Base-by-base conservation (phyloP, 257 asterid species). In the Nyctanthes arbortristis region DNA sequence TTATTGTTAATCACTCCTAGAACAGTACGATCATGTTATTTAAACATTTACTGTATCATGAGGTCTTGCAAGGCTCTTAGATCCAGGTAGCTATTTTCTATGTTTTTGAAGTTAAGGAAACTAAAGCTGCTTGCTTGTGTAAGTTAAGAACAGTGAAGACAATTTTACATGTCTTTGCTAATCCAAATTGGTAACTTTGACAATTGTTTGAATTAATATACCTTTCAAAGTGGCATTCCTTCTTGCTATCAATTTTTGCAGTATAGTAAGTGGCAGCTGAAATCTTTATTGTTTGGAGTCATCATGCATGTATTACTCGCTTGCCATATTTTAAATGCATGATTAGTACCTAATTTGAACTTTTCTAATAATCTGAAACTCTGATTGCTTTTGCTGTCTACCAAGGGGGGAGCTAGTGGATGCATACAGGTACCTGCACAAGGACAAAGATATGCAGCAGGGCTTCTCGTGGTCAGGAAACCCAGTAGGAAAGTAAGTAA, bases 391-490 rank as follows among this genome's bases (percentile, higher is more conserved):
- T 10, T 61, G 60, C 57, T 30, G 61, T 74, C 16, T 22, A 14
- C 57, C 29, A 82, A 91, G 97, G 80, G 99, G 96, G 40, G 79
- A 74, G 82, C 86, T 91, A 18, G 80, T 93, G 45, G 99, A 93
- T 81, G 96, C 93, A 47, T 91, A 91, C 62, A 86, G 97, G 77
- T 71, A 81, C 76, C 71, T 91, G 55, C 96, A 93, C 81, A 82
- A 84, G 86, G 93, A 86, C 68, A 79, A 77, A 69, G 96, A 89
- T 81, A 84, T 86, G 88, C 96, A 91, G 49, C 73, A 73, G 36
- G 99, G 99, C 70, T 91, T 93, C 83, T 93, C 99, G 34, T 93
- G 99, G 99, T 93, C 99, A 0, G 99, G 99, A 61, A 81, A 91
- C 70, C 99, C 99, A 20, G 33, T 91, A 22, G 99, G 99, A 35